phyloP scores from a whole-genome alignment of 2,329 filamentous ascomycete species.

The Gremmenia infestans region DNA sequence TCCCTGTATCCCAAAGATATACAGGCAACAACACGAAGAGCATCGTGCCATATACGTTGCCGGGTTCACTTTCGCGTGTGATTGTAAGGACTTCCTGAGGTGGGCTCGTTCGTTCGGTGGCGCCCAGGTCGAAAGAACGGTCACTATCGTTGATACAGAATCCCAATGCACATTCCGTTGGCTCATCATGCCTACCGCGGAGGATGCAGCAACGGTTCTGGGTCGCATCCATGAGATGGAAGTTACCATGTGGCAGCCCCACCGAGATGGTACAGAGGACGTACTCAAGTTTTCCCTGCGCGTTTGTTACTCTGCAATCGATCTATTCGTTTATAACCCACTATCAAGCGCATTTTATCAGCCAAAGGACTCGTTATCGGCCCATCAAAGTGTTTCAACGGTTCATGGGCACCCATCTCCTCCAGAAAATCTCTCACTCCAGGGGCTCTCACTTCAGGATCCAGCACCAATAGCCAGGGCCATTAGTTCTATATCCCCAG shows the following conservation, averaged over 20 bases:
- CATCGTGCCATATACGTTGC: constrained; percentile 19
- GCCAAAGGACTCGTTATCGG: not conserved
- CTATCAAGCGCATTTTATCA: not conserved
- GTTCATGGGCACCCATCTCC: constrained; percentile 4
- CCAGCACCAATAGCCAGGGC: not conserved
- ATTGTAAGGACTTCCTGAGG: constrained; percentile 3
- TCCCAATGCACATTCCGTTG: constrained; percentile 22
- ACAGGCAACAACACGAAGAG: constrained; percentile 12
- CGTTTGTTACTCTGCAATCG: not conserved
- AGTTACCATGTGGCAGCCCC: not conserved
- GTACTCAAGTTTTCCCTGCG: not conserved
- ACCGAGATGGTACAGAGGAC: not conserved
- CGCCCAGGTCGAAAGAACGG: constrained; percentile 14
- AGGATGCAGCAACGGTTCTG: constrained; percentile 13
- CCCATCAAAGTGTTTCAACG: not conserved
- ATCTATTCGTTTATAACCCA: not conserved
- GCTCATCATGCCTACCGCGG: constrained; percentile 19
- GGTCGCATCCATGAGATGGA: constrained; percentile 11
- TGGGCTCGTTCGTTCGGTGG: constrained; percentile 9
- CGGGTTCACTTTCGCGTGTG: constrained; percentile 11
- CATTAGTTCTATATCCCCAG: not conserved
- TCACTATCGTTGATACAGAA: constrained; percentile 16
- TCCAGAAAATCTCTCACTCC: not conserved
- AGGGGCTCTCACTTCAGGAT: not conserved
- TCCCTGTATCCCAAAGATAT: constrained; percentile 19